A percentile compares a stretch with the other conserved stretches of the same genome.
These are phyloP conservation scores for Rosa chinensis DNA, from an alignment of 306 rosid species.

Conservation along the genomic window DNA sequence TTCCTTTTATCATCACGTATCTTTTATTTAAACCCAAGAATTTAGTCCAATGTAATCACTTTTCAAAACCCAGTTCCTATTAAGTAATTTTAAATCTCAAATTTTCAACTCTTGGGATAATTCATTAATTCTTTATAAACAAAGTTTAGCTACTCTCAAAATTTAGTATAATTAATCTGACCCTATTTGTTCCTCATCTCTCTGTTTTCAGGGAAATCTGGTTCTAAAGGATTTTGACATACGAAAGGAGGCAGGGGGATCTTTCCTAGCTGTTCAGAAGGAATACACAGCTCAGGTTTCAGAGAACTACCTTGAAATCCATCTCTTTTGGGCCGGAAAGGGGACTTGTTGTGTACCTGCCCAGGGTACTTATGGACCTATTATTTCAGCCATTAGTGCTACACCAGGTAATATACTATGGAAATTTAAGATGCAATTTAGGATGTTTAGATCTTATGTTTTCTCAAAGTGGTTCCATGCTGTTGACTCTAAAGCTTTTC, in stretches of 20 bases:
- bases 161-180: too few relatives aligned
- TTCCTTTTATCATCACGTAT: not conserved
- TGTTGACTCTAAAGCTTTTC: slow-evolving; percentile 22
- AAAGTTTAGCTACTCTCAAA: not conserved
- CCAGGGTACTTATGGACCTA: slow-evolving; percentile 71
- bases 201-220: slow-evolving; percentile 48
- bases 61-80: not conserved
- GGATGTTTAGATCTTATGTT: slow-evolving; percentile 15
- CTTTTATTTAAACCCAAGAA: not conserved
- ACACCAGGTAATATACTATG: slow-evolving; percentile 55
- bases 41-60: not conserved
- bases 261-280: slow-evolving; percentile 38
- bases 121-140: not conserved
- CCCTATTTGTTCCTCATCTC: not conserved
- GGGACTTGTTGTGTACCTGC: slow-evolving; percentile 75
- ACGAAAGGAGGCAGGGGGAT: slow-evolving; percentile 58
- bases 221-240: slow-evolving; percentile 64
- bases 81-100: not conserved
- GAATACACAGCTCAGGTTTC: slow-evolving; percentile 43
- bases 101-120: not conserved
- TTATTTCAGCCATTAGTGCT: slow-evolving; percentile 72
- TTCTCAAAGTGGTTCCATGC: not conserved
- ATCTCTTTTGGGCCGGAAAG: slow-evolving; percentile 90
- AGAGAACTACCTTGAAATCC: slow-evolving; percentile 67
- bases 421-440: not conserved